Base-by-base conservation (phyloP, 2,329 filamentous ascomycete species). In the Neoascochyta sp. region DNA sequence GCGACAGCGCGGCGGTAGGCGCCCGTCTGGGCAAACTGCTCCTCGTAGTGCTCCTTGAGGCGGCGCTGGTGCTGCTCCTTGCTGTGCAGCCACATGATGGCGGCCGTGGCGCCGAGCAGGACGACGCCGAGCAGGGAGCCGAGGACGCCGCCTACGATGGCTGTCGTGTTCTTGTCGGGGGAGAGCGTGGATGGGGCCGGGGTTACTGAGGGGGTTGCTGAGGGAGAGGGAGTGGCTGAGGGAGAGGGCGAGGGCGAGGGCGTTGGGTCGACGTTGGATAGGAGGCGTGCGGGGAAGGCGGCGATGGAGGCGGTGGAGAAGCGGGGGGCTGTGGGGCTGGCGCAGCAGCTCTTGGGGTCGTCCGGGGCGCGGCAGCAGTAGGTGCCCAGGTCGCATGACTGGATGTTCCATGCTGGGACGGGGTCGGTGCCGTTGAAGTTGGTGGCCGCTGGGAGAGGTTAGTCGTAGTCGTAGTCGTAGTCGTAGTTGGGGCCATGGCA, bases 11-110 rank as follows among this genome's bases (percentile, higher is more conserved):
- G 45, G 13, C 52, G 36, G 20, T 54, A 57, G 4, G 53, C 49
- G 20, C 43, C 50, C 4, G 40, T 54, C 24, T 54, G 47, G 1
- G 41, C 38, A 27, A 57, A 55, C 22, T 59, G 54, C 37, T 45
- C 45, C 27, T 59, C 54, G 29, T 59, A 59, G 27, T 59, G 54
- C 27, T 62, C 54, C 32, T 60, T 62, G 7, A 60, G 36, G 14
- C 35, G 54, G 16, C 55, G 39, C 26, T 60, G 55, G 18, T 44
- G 39, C 35, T 49, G 52, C 23, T 62, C 57, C n/a, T 35, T 42
- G 35, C 49, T 51, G 27, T 46, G 32, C 32, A 58, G 38, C 52
- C 51, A 59, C 17, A 41, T 29, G 1, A 55, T 33, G 4, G 38
- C 16, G 11, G 24, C 39, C 13, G 41, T 6, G 5, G 56, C 17